These are phyloP conservation scores for Leccinellum albellum DNA, from an alignment of 768 basidiomycete species.

Conservation along the genomic window DNA sequence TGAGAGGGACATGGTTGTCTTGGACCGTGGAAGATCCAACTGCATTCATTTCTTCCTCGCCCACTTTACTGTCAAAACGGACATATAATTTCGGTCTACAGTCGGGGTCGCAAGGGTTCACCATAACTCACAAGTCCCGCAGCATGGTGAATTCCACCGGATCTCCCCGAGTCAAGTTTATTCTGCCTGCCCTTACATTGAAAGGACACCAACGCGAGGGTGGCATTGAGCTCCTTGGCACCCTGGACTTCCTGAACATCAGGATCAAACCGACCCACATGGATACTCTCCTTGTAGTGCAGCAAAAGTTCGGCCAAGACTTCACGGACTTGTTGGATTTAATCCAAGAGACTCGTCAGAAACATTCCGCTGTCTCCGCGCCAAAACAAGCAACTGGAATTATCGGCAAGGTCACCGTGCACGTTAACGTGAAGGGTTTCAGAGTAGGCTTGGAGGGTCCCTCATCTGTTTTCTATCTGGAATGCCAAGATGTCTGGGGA, in stretches of 20 bases:
- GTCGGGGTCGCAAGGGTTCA: slow-evolving; percentile 56
- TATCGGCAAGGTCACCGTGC: slow-evolving; percentile 40
- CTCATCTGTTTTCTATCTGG: slow-evolving; percentile 68
- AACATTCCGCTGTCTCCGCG: slow-evolving; percentile 13
- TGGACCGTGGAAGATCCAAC: slow-evolving; percentile 59
- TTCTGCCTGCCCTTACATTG: slow-evolving; percentile 62
- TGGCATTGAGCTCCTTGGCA: slow-evolving; percentile 48
- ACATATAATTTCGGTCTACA: slow-evolving; percentile 60
- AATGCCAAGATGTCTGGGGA: slow-evolving; percentile 72
- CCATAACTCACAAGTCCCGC: slow-evolving; percentile 49
- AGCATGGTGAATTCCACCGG: slow-evolving; percentile 32
- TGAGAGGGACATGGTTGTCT: slow-evolving; percentile 85
- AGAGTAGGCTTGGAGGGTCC: slow-evolving; percentile 73
- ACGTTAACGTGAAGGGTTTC: slow-evolving; percentile 74
- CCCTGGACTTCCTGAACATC: slow-evolving; percentile 67
- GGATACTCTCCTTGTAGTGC: slow-evolving; percentile 79
- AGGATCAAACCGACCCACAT: slow-evolving; percentile 78
- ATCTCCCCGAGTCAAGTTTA: slow-evolving; percentile 54
- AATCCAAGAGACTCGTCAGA: slow-evolving; percentile 55
- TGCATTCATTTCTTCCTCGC: slow-evolving; percentile 43
- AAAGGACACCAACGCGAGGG: slow-evolving; percentile 53
- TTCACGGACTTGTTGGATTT: slow-evolving; percentile 75
- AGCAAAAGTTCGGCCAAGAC: slow-evolving; percentile 87
- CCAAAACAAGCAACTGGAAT: slow-evolving; percentile 14
- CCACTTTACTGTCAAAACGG: slow-evolving; percentile 28